A percentile compares a stretch with the other conserved stretches of the same genome.
Evolutionary conservation across 2,329 filamentous ascomycete species (phyloP).

Genomic region (Albophoma yamanashiensis): DNA sequence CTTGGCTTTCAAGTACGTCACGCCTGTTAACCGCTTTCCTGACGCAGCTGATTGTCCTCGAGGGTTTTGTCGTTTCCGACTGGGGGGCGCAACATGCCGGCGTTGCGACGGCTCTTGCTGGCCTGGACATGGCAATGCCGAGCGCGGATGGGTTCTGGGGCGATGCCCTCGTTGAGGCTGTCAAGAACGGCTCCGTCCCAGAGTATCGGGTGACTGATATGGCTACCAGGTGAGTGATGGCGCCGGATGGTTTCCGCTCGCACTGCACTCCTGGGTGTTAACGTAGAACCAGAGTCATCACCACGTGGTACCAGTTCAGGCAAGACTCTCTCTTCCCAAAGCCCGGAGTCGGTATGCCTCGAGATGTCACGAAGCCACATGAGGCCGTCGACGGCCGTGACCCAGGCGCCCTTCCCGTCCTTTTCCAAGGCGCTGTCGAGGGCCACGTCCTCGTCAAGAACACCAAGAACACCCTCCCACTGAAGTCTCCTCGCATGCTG

Average conservation of each 20-base stretch:
- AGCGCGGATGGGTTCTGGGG: conserved; percentile 28
- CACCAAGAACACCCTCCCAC: conserved; percentile 39
- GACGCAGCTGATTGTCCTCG: conserved; percentile 9
- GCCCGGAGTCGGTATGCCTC: conserved; percentile 41
- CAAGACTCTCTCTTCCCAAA: conserved; percentile 36
- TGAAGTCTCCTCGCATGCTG: conserved; percentile 37
- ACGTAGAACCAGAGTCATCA: conserved; percentile 25
- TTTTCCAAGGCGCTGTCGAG: conserved; percentile 48
- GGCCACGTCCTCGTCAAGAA: conserved; percentile 58
- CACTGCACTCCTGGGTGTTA: not conserved
- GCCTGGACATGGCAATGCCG: conserved; percentile 65
- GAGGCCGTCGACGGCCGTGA: conserved; percentile 43
- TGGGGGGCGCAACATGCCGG: conserved; percentile 59
- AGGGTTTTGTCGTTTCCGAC: conserved; percentile 58
- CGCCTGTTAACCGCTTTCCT: no score
- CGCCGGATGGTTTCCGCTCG: not conserved
- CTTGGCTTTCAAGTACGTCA: conserved; percentile 37
- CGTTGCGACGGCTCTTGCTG: conserved; percentile 49
- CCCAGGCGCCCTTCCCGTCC: conserved; percentile 20
- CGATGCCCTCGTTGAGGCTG: conserved; percentile 44
- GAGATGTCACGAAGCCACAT: conserved; percentile 37
- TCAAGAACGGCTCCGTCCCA: conserved; percentile 49
- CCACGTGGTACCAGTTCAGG: conserved; percentile 45
- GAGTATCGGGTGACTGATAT: conserved; percentile 49
- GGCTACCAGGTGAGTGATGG: conserved; percentile 29